phyloP scores from a whole-genome alignment of 306 rosid species.

The Quercus parvula region DNA sequence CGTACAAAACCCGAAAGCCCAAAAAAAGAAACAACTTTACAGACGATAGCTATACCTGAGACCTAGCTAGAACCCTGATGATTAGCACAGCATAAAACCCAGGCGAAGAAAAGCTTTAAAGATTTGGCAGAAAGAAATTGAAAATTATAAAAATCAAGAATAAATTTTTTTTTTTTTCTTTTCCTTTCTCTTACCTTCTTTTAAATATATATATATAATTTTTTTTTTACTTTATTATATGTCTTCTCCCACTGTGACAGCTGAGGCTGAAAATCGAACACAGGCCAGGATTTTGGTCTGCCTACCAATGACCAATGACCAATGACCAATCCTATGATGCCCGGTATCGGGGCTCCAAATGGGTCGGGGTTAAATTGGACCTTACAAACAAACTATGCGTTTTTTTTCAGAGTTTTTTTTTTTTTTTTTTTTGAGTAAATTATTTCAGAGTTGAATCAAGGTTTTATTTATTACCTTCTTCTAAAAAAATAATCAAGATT shows the following conservation, averaged over 20 bases:
- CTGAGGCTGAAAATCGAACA: neutral
- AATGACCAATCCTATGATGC: neutral
- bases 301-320: too few relatives aligned
- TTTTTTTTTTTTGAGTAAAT: too few relatives aligned
- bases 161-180: neutral
- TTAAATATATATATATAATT: neutral
- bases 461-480: too few relatives aligned
- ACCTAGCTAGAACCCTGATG: conserved; percentile 9
- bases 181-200: neutral
- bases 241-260: neutral
- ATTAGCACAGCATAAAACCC: neutral
- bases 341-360: neutral
- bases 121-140: neutral
- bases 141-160: neutral
- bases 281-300: neutral
- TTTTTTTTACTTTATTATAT: neutral
- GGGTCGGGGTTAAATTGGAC: neutral
- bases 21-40: neutral
- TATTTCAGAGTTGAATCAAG: too few relatives aligned
- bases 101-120: neutral
- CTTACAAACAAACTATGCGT: too few relatives aligned
- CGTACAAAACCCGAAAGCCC: neutral
- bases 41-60: neutral
- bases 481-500: too few relatives aligned
- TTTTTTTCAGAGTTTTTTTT: too few relatives aligned